Conservation (phyloP, 2,329 filamentous ascomycete species). For the Fonsecaea multimorphosa region DNA sequence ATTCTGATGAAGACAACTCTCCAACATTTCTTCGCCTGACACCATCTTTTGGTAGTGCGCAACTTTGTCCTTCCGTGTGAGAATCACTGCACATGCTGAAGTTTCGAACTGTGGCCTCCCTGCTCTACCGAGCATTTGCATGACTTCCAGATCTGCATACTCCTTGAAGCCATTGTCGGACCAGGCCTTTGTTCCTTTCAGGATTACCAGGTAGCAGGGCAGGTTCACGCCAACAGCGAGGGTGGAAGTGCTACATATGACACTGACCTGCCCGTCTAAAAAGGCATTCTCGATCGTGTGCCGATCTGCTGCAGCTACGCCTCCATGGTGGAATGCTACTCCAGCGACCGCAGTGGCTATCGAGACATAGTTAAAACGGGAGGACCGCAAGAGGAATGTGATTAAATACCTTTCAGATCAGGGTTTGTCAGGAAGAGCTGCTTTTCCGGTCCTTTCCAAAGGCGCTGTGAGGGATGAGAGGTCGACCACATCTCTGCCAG, state of each 20-base stretch:
- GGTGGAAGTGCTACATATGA: constrained; percentile 88
- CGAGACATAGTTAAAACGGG: background rate
- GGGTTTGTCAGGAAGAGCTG: constrained; percentile 61
- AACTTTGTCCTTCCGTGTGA: constrained; percentile 72
- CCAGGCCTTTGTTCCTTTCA: constrained; percentile 78
- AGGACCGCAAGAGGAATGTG: constrained; percentile 42
- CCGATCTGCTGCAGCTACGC: constrained; percentile 70
- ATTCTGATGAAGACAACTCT: constrained; percentile 79
- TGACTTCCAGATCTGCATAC: constrained; percentile 81
- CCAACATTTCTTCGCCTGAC: constrained; percentile 73
- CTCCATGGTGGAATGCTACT: constrained; percentile 83
- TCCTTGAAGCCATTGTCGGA: constrained; percentile 67
- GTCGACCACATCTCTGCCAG: constrained; percentile 70
- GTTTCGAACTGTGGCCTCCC: constrained; percentile 83
- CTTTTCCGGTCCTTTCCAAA: constrained; percentile 67
- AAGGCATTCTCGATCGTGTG: constrained; percentile 70
- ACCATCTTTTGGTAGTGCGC: constrained; percentile 74
- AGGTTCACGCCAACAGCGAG: constrained; percentile 83
- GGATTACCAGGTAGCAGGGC: constrained; percentile 80
- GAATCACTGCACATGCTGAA: constrained; percentile 76
- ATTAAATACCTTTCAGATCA: constrained; percentile 61
- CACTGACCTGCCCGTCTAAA: constrained; percentile 71
- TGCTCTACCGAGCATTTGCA: constrained; percentile 88
- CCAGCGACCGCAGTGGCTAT: constrained; percentile 56
- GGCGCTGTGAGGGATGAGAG: constrained; percentile 57